Conservation (phyloP, 495 filamentous ascomycete species). For the Hyaloscypha bicolor region DNA sequence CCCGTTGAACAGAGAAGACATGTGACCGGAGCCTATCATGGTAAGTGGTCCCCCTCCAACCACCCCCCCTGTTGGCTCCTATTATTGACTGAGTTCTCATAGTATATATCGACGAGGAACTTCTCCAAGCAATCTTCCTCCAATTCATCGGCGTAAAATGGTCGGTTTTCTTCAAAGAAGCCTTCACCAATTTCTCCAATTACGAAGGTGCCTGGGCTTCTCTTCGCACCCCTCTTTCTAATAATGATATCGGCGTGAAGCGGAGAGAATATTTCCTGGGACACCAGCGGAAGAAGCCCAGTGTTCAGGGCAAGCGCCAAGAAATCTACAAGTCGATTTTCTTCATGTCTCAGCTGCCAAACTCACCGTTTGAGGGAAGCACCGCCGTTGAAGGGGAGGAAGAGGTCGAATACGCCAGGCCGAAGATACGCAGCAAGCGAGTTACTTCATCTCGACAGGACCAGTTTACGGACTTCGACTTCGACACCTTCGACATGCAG, state of each 20-base stretch:
- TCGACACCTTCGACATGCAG: neutral
- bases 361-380: conserved; percentile 31
- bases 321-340: conserved; percentile 49
- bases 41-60: conserved; percentile 2
- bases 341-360: conserved; percentile 54
- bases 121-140: conserved; percentile 65
- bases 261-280: conserved; percentile 54
- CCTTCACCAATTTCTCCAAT: conserved; percentile 46
- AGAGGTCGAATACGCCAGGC: conserved; percentile 36
- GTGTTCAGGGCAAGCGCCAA: conserved; percentile 41
- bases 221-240: conserved; percentile 42
- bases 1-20: conserved; percentile 62
- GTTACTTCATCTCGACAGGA: too few relatives aligned
- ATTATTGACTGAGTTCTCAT: conserved; percentile 44
- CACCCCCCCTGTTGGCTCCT: neutral
- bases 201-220: conserved; percentile 47
- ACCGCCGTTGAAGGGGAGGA: conserved; percentile 42
- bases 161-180: conserved; percentile 56
- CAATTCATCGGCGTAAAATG: conserved; percentile 66
- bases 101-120: conserved; percentile 67
- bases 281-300: conserved; percentile 10
- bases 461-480: neutral
- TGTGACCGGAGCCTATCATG: conserved; percentile 28
- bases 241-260: conserved; percentile 36
- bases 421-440: conserved; percentile 1